Base-by-base conservation (phyloP, 1,139 yeast species). In the Protomyces gravidus region DNA sequence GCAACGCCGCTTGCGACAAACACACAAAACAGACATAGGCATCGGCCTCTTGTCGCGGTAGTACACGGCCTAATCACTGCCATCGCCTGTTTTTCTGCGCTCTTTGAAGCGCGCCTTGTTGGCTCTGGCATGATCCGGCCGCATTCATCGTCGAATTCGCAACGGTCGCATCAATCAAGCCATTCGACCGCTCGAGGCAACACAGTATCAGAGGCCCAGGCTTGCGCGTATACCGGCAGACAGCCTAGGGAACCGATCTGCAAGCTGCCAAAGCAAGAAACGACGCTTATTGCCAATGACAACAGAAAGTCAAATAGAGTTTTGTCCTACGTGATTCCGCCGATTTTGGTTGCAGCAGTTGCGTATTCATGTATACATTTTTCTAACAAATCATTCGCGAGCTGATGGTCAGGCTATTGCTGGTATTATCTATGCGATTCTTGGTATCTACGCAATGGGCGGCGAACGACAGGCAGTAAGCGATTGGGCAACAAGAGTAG, bases 321-420 rank as follows among this genome's bases (percentile, higher is more conserved):
- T 5, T 55, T 59, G 59, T 48, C 56, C 13, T 30, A 49, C 45
- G 42, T 55, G 30, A 59, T 59, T 25, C 62, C 62, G n/a, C 62
- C 62, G 4, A n/a, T 40, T 19, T 39, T 59, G 40, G 51, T 59
- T 25, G 30, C 39, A 23, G 49, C 48, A 25, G 55, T 51, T 25
- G 30, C 23, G 9, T 59, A 49, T 40, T 55, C 62, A n/a, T 36
- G 42, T 36, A 17, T 9, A 23, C 21, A n/a, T 15, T 28, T 28
- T 28, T 28, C 13, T 28, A 9, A 50, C 33, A 23, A 28, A 33
- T 48, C 21, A 23, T 27, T 50, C 26, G 33, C 33, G 23, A 42
- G 51, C 52, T 25, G 33, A 33, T 23, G 2, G 5, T 13, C 25
- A 36, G 42, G 42, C 42, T 50, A 48, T 49, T 51, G 50, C 32